Base-by-base conservation (phyloP, 2,329 filamentous ascomycete genomes). In the Aspergillus sp. region DNA sequence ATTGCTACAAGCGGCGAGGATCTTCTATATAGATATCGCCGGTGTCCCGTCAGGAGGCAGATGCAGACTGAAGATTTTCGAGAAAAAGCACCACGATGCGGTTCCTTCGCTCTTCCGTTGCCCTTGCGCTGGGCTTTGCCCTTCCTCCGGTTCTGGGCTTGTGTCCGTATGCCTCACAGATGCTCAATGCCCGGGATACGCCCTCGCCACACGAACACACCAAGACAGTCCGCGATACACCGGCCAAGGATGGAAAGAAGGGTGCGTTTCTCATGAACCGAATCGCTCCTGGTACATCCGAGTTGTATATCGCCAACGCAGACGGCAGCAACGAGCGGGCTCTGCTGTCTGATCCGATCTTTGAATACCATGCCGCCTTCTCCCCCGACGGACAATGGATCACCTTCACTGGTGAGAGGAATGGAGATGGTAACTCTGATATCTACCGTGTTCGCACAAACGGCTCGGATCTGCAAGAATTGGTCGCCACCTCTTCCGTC, bases 321-420 rank as follows among this genome's bases (percentile, higher is more conserved):
- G 65, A 73, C 43, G 69, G 69, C 13, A 68, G 51, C 40, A 61
- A 70, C 42, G 67, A 66, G 40, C 59, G 54, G 5, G 47, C 58
- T 12, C 50, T 72, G 5, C 45, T 71, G 32, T 46, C 52, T 6
- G 44, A 64, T 13, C 54, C 58, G 4, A 30, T 49, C 6, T 70
- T 64, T 46, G 69, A 72, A 27, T 72, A 68, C 44, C 69, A 71
- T 39, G 65, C 60, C 6, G 52, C 50, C 4, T 72, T 64, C 43
- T 70, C 67, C 1, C 55, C 62, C 0, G 68, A 70, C 37, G 64
- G 66, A 5, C 35, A 69, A 47, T 68, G 62, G 60, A 61, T 71
- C 34, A 59, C 58, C 4, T 72, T 72, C 46, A 72, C 66, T 3
- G 61, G 54, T 12, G 68, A 72, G 52, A 64, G 67, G 2, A 57